phyloP scores from a whole-genome alignment of 768 basidiomycete genomes.

The Lactarius evosmus region DNA sequence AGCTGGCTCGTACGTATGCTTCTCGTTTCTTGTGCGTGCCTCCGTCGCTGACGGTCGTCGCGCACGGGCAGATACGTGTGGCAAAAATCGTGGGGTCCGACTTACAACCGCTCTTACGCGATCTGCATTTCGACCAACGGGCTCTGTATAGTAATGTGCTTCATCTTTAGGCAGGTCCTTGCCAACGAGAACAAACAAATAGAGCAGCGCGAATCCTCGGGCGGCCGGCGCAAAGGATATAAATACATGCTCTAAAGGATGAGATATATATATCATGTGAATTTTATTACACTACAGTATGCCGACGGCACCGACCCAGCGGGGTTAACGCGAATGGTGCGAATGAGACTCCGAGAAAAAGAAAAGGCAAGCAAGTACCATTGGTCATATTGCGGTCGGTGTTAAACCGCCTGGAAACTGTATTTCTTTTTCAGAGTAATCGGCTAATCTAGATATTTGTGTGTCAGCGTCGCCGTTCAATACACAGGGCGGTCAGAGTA shows the following conservation, averaged over 20 bases:
- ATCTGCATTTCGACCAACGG: constrained; percentile 65
- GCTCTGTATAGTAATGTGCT: constrained; percentile 40
- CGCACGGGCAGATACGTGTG: constrained; percentile 52
- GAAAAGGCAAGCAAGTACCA: neutral
- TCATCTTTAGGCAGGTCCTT: constrained; percentile 36
- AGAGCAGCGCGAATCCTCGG: constrained; percentile 41
- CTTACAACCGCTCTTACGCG: constrained; percentile 65
- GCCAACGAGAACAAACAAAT: constrained; percentile 33
- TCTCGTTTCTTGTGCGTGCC: neutral
- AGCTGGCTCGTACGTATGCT: constrained; percentile 63
- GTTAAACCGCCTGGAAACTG: neutral
- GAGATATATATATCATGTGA: neutral
- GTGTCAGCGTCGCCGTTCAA: neutral
- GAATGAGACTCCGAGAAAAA: neutral
- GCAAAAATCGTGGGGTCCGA: constrained; percentile 67
- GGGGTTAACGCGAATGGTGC: neutral
- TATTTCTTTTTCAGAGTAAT: neutral
- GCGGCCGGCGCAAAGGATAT: constrained; percentile 39
- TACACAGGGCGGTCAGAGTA: no score
- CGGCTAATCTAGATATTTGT: neutral
- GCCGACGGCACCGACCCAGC: neutral
- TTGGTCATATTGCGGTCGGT: neutral
- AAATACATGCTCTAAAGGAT: constrained; percentile 46
- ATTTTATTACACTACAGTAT: neutral
- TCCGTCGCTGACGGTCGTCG: constrained; percentile 12